Conservation (phyloP, 805 yeast species). For the Candida cerambycidarum region DNA sequence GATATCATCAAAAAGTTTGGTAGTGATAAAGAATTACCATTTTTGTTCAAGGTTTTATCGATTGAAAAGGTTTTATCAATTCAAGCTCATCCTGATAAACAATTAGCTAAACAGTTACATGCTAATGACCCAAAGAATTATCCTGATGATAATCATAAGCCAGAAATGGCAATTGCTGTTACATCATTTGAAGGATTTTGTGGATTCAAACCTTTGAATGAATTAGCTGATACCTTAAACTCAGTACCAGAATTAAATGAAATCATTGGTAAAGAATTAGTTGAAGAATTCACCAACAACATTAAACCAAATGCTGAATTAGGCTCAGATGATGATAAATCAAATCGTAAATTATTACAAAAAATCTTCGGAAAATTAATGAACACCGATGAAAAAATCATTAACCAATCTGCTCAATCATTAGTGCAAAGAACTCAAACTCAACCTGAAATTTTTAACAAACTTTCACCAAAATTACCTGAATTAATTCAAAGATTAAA, state of each 20-base stretch:
- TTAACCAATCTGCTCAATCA: conserved; percentile 56
- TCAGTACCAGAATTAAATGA: conserved; percentile 74
- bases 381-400: conserved; percentile 68
- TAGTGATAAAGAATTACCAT: conserved; percentile 73
- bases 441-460: conserved; percentile 58
- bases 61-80: conserved; percentile 90
- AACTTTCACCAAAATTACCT: conserved; percentile 53
- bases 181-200: conserved; percentile 97
- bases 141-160: conserved; percentile 98
- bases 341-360: conserved; percentile 68
- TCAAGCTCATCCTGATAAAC: conserved; percentile 97
- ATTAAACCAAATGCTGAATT: conserved; percentile 44
- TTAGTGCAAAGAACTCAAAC: conserved; percentile 65
- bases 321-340: conserved; percentile 53
- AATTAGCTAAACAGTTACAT: conserved; percentile 73
- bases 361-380: conserved; percentile 77
- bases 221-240: conserved; percentile 66
- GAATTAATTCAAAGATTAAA: conserved; percentile 74
- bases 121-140: conserved; percentile 85
- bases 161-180: conserved; percentile 99
- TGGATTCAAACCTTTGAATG: conserved; percentile 89
- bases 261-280: conserved; percentile 64
- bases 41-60: conserved; percentile 89
- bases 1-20: conserved; percentile 65
- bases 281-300: conserved; percentile 52